Base-by-base conservation (phyloP, 345 rosid species). In the Euphorbia tirucalli region DNA sequence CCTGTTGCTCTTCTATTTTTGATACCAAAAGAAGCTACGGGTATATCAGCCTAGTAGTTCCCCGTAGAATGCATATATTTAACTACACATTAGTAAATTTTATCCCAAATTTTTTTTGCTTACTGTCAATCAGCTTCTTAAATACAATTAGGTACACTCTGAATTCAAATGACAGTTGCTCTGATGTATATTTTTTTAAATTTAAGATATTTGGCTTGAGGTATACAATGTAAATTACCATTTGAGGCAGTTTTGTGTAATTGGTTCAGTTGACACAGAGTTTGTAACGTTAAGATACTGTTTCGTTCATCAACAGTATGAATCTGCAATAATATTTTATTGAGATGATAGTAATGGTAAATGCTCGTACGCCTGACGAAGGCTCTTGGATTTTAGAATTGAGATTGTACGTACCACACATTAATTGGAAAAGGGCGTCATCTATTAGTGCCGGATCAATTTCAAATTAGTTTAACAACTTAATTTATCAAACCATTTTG, bases 11-110 rank as follows among this genome's bases (percentile, higher is more conserved):
- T 95, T 54, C 83, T 95, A 41, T 92, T 87, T 75, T 72, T 95
- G 85, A 92, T 95, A 74, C 98, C 98, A 0, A 90, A 90, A 79
- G 91, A 86, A 69, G 99, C 96, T 66, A 89, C 98, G 25, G 99
- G 98, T 71, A 66, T 83, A 71, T 87, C 99, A 39, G 74, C 91
- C 22, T 87, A 85, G 76, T 15, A 16, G 15, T 49, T 49, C 19
- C 57, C 19, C 64, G n/a, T 27, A 55, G 14, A 56, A 50, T 19
- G 13, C 19, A 21, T 24, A 55, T 14, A 21, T n/a, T 49, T 10
- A 59, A 61, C 30, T 14, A 35, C 71, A 22, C 61, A 21, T 64
- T 7, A 19, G 43, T 41, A 39, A 30, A 28, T 54, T 43, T 31
- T 54, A 7, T 35, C 11, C 7, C 19, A 14, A 15, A 65, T 1